Evolutionary conservation across 208 protist species (phyloP).

Genomic region (Crithidia fasciculata): DNA sequence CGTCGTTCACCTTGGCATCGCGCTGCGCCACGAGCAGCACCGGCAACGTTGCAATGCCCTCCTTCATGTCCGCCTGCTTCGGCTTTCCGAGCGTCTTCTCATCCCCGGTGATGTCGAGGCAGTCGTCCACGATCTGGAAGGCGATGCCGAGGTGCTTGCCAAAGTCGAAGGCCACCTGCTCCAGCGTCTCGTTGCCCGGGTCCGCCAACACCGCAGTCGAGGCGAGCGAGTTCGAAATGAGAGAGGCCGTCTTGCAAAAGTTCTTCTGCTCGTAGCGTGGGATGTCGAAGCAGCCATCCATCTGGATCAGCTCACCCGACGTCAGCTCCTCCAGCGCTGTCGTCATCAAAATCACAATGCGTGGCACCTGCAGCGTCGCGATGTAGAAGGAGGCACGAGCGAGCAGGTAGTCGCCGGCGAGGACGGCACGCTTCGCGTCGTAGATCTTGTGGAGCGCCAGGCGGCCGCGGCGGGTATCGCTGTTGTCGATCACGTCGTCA

Average conservation of each 20-base stretch:
- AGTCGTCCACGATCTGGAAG: constrained; percentile 96
- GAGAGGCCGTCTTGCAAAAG: constrained; percentile 94
- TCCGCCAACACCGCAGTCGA: constrained; percentile 87
- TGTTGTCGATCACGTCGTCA: constrained; percentile 96
- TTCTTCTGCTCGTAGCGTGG: constrained; percentile 89
- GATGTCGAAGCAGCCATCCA: constrained; percentile 87
- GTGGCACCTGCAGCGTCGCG: constrained; percentile 80
- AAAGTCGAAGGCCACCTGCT: constrained; percentile 73
- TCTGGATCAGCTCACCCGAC: constrained; percentile 95
- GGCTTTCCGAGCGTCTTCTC: constrained; percentile 82
- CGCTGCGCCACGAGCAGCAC: constrained; percentile 74
- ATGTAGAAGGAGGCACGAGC: constrained; percentile 91
- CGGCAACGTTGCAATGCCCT: constrained; percentile 81
- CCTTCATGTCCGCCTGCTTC: constrained; percentile 81
- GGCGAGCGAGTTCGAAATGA: constrained; percentile 93
- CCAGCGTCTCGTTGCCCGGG: constrained; percentile 49
- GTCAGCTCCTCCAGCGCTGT: constrained; percentile 93
- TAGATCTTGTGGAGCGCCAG: constrained; percentile 82
- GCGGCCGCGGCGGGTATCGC: constrained; percentile 90
- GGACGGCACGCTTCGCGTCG: constrained; percentile 88
- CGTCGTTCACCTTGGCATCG: constrained; percentile 51
- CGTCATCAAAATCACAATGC: constrained; percentile 93
- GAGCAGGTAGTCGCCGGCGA: constrained; percentile 95
- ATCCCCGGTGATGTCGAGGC: constrained; percentile 92
- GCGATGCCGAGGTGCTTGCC: constrained; percentile 94